Evolutionary conservation across 352 stramenopile genomes (phyloP), one percentile per base, ranked within the genome.

Genomic region (Phytophthora palmivora): DNA sequence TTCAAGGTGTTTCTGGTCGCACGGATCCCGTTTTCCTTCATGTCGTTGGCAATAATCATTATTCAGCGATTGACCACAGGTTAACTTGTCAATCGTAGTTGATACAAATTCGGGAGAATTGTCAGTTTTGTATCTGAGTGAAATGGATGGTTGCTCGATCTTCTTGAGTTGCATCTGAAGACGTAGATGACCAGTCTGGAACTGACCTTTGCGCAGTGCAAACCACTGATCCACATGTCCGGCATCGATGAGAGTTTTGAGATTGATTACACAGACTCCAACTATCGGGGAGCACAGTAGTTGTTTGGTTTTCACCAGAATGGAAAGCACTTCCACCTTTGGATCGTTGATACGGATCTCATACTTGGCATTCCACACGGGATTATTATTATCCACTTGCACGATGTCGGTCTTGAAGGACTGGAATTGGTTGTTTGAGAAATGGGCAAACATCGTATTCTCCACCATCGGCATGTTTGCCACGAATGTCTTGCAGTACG

Each of bases 351-450:
- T 46, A 6, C 55, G 52, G 18, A 87, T 51, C 50, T 87, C 60
- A 19, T 86, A 84, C 58, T 84, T 87, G 15, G 82, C 62, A 33
- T 86, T 87, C 77, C 79, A 89, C 30, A 83, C 44, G 8, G 75
- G 70, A 16, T 74, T 63, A 8, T 59, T 60, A 6, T 61, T 67
- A 43, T 63, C 28, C 37, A 50, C 66, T 21, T 43, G 50, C 22
- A 63, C 60, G 11, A 75, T 58, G 26, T 71, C 70, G 46, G 76
- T 88, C 57, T 71, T 72, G 56, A 85, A 87, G 19, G 60, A 61
- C 45, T 72, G 74, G 39, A 76, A 74, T 38, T 54, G 41, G 4
- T n/a, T 22, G 15, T 33, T 39, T 12, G 26, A 21, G 14, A 71
- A 30, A 9, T 36, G 18, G 9, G 24, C 14, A 26, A 56, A 55